Conservation (phyloP, 1,284 basidiomycete genomes). For the Ganoderma lingzhi region DNA sequence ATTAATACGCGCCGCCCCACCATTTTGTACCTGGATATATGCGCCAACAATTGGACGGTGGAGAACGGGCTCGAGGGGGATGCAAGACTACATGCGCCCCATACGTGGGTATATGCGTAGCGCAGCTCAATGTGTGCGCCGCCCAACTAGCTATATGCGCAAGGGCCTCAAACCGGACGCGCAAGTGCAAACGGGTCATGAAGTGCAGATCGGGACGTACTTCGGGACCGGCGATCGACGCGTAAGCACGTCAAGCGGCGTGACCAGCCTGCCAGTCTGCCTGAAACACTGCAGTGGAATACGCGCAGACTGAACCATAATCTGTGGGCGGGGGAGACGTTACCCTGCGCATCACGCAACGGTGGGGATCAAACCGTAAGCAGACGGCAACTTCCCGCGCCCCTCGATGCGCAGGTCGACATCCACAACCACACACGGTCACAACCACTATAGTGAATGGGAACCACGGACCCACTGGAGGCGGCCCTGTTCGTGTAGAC, state of each 20-base stretch:
- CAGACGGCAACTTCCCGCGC: neutral
- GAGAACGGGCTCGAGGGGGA: neutral
- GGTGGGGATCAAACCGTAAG: neutral
- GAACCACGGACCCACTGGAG: neutral
- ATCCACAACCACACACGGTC: neutral
- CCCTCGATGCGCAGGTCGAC: neutral
- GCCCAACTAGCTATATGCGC: neutral
- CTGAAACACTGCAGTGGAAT: neutral
- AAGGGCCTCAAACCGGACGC: neutral
- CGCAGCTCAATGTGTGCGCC: neutral
- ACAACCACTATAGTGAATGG: neutral
- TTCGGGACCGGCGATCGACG: neutral
- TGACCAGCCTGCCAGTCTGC: neutral
- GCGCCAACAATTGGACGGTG: neutral
- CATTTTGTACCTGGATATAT: neutral
- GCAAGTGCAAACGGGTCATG: neutral
- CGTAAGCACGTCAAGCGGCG: neutral
- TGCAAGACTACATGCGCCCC: neutral
- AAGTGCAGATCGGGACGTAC: neutral
- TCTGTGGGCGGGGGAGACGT: neutral
- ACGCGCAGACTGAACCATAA: neutral
- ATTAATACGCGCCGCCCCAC: neutral
- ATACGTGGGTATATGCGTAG: neutral
- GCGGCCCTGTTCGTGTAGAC: neutral
- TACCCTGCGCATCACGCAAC: neutral